Conservation (phyloP, 306 rosid genomes). For the Trifolium pratense region DNA sequence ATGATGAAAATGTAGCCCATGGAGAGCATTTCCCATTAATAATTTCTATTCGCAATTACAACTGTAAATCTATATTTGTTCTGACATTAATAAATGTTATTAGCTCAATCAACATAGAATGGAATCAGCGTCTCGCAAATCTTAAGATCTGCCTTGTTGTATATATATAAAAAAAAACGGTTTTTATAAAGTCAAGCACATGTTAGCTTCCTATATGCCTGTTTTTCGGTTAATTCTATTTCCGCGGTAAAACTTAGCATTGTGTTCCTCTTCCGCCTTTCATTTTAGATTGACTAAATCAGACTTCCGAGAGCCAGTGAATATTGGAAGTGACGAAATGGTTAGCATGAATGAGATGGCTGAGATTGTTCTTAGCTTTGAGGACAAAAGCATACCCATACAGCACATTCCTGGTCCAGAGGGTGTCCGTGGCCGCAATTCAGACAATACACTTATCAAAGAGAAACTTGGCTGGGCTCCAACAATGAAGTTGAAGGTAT, state of each 20-base stretch:
- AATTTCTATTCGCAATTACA: neutral
- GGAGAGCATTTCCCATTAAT: constrained; percentile 12
- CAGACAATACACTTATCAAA: constrained; percentile 92
- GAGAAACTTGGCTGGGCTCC: constrained; percentile 99
- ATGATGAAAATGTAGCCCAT: constrained; percentile 12
- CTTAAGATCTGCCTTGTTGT: constrained; percentile 11
- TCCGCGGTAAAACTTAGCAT: constrained; percentile 9
- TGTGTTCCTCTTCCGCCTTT: neutral
- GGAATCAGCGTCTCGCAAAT: neutral
- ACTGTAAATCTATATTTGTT: constrained; percentile 20
- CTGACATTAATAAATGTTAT: constrained; percentile 34
- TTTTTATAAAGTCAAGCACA: neutral
- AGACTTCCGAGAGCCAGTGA: constrained; percentile 94
- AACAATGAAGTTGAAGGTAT: constrained; percentile 93
- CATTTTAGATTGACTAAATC: constrained; percentile 86
- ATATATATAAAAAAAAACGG: neutral
- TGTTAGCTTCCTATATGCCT: constrained; percentile 3
- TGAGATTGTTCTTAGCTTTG: constrained; percentile 92
- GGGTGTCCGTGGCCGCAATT: constrained; percentile 99
- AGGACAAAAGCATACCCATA: constrained; percentile 75
- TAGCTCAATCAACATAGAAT: constrained; percentile 13
- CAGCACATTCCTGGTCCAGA: constrained; percentile 99
- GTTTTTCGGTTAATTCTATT: constrained; percentile 4
- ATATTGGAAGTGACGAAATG: constrained; percentile 99
- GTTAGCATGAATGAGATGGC: constrained; percentile 99